A percentile compares a stretch with the other conserved stretches of the same genome.
Evolutionary conservation across 495 filamentous ascomycete genomes (phyloP).

Genomic region (Penicillium cosmopolitanum): DNA sequence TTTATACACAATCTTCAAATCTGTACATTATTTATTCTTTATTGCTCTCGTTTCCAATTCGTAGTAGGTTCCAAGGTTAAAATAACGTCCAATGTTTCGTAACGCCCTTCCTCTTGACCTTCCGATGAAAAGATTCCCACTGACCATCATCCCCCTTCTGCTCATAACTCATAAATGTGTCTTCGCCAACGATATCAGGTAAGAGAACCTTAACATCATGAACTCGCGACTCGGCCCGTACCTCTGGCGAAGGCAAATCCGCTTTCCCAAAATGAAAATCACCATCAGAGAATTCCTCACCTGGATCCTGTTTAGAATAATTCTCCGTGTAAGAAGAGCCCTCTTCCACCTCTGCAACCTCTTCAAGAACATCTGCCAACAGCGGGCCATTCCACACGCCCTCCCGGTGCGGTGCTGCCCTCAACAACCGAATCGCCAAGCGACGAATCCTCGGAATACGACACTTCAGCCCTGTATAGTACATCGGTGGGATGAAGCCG

Average conservation of each 20-base stretch:
- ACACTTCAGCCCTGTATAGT: constrained; percentile 59
- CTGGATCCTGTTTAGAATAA: constrained; percentile 15
- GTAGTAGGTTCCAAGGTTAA: neutral
- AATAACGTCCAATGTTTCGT: neutral
- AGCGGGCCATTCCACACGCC: constrained; percentile 50
- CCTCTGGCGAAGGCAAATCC: constrained; percentile 11
- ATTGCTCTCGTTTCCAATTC: neutral
- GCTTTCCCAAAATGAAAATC: constrained; percentile 1
- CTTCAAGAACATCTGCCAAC: constrained; percentile 20
- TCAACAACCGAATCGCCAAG: constrained; percentile 47
- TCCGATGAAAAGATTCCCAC: constrained; percentile 10
- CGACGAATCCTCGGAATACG: constrained; percentile 50
- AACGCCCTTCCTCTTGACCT: constrained; percentile 3
- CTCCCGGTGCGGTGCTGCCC: constrained; percentile 48
- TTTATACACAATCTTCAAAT: constrained; percentile 10
- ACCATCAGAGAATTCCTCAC: neutral
- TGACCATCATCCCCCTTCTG: constrained; percentile 5
- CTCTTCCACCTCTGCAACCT: constrained; percentile 24
- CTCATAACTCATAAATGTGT: constrained; percentile 20
- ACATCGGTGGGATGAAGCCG: constrained; percentile 55
- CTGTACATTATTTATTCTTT: neutral
- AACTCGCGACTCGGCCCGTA: constrained; percentile 8
- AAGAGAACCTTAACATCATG: constrained; percentile 21
- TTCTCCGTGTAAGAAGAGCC: constrained; percentile 18
- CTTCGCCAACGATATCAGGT: constrained; percentile 11